A percentile compares a stretch with the other conserved stretches of the same genome.
These are phyloP conservation scores for Rasamsonia emersonii DNA, from an alignment of 2,329 filamentous ascomycete species.

Conservation along the genomic window DNA sequence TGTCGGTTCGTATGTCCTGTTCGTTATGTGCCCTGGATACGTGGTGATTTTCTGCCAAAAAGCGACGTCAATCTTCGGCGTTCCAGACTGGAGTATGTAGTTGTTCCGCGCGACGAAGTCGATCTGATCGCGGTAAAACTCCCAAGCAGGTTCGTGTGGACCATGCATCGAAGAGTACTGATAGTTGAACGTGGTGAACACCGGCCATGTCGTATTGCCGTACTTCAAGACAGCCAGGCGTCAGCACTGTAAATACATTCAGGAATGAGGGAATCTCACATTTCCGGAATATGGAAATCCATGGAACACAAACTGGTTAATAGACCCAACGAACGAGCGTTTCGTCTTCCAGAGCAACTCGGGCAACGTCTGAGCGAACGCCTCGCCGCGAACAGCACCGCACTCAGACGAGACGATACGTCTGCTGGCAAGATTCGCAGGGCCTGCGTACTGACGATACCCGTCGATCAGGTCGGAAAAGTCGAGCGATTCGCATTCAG, in stretches of 20 bases:
- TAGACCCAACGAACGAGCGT: slow-evolving; percentile 29
- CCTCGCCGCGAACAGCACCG: slow-evolving; percentile 18
- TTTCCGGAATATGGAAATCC: slow-evolving; percentile 33
- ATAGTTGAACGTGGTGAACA: slow-evolving; percentile 37
- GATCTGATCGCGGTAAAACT: slow-evolving; percentile 28
- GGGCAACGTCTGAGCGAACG: slow-evolving; percentile 17
- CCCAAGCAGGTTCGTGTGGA: slow-evolving; percentile 35
- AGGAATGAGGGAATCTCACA: no score
- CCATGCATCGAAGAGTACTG: slow-evolving; percentile 33
- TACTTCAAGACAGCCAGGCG: no score
- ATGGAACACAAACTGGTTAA: slow-evolving; percentile 40
- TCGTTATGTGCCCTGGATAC: slow-evolving; percentile 1
- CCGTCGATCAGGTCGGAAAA: slow-evolving; percentile 31
- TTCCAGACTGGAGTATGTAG: slow-evolving; percentile 31
- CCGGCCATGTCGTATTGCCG: slow-evolving; percentile 42
- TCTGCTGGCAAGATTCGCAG: slow-evolving; percentile 31
- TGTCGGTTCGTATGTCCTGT: slow-evolving; percentile 12
- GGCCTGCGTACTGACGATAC: slow-evolving; percentile 33
- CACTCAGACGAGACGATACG: slow-evolving; percentile 34
- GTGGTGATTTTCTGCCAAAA: slow-evolving; percentile 26
- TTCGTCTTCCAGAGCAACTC: slow-evolving; percentile 29
- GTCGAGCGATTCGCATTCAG: slow-evolving; percentile 34
- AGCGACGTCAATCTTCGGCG: slow-evolving; percentile 34
- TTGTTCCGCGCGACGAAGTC: slow-evolving; percentile 32
- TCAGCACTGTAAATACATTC: no score